Base-by-base conservation (phyloP, 2,329 filamentous ascomycete genomes). In the Chrysoporthe austroafricana region DNA sequence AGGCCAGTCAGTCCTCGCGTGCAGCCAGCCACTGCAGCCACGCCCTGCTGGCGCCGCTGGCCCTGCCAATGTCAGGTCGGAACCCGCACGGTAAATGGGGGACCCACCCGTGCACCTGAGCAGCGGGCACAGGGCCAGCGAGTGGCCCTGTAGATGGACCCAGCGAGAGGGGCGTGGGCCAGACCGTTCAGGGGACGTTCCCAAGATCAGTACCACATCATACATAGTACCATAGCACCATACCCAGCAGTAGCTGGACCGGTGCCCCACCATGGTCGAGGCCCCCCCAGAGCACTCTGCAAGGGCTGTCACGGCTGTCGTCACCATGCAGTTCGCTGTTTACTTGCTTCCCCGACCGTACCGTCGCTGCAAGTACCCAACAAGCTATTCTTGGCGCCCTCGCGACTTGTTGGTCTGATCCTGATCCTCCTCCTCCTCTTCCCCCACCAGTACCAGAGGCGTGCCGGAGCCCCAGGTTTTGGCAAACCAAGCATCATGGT, bases 141-240 rank as follows among this genome's bases (percentile, higher is more conserved):
- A 60, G 36, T 60, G 39, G 57, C 34, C 36, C 21, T 21, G 57
- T 11, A 43, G 21, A 9, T 39, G 57, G 57, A n/a, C 39, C 57
- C 57, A 60, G 57, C 57, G 57, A 60, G 57, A 60, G 57, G 42
- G 57, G 21, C 21, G 57, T 60, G 57, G 57, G 36, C 36, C n/a
- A 39, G 34, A 59, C n/a, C 57, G 39, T 39, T 59, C 57, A 39
- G 42, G 57, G 50, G 50, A 26, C 36, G 36, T 6, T 6, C 9
- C 6, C 36, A 26, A 26, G 58, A 61, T 46, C 44, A 44, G 6
- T 39, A 39, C 36, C 36, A 39, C 36, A 39, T 5, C 9, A 39
- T 26, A 26, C 26, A 26, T 26, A 26, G 6, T 39, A 39, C 36
- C 36, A 39, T 9, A 39, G 36, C 9, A 39, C 36, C 36, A 39